Evolutionary conservation across 1,139 yeast genomes (phyloP), one percentile per base, ranked within the genome.

Genomic region (Kurtzmaniella natalensis): DNA sequence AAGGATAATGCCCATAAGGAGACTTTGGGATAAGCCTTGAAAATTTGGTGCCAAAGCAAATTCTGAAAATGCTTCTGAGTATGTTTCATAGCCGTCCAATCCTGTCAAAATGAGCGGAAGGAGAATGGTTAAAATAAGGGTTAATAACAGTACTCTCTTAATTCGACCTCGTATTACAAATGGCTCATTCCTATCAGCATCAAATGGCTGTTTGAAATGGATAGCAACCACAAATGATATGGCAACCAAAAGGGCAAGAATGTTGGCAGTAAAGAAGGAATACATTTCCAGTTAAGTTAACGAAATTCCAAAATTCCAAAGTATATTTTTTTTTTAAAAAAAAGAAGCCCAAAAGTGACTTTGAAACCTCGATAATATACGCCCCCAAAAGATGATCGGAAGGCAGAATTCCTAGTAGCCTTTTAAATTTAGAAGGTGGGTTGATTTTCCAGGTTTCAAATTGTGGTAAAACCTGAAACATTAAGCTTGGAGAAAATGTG

Each of bases 181-280:
- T 0, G 72, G 69, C 36, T 78, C 74, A 52, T 81, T 69, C 34
- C 84, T 52, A 31, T 59, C 60, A 28, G 44, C 48, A 5, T 48
- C 49, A 4, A 33, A 48, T 1, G 75, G 73, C 18, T 47, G 55
- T 4, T 38, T 37, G 26, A 55, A 35, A 41, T 64, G 61, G 10
- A 75, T 56, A 10, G 61, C 59, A 4, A 50, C 44, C 15, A 75
- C 76, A 46, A 72, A 75, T 8, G 69, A 57, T 15, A 56, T 42
- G 3, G 78, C 66, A 4, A 70, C 51, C 2, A 47, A 30, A 3
- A 53, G 13, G 7, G 37, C 14, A 4, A 30, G 3, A 3, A 23
- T 7, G 11, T 16, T 19, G 5, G 37, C 35, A n/a, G 27, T n/a
- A 8, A 25, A 5, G 7, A 28, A 18, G 7, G 31, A 31, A 18